Base-by-base conservation (phyloP, 2,329 filamentous ascomycete genomes). In the Xylariomycetidae sp. region DNA sequence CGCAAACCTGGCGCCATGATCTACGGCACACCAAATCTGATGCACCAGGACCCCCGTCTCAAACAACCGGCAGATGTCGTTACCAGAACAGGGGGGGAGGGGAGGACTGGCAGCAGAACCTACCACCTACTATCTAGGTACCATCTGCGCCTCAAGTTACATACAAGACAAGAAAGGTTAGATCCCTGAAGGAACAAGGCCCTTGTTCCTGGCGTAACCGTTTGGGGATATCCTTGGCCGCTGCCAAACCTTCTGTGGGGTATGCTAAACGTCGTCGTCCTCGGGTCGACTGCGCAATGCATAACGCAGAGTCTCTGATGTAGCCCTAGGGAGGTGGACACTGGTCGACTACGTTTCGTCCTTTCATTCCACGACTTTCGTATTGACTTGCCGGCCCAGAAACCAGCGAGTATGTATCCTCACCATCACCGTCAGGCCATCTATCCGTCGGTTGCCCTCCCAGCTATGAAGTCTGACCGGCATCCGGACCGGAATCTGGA, bases 1-100 rank as follows among this genome's bases (percentile, higher is more conserved):
- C n/a, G n/a, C n/a, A n/a, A n/a, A 53, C 57, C 54, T 61, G 51
- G 59, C 58, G 56, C 59, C 54, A 59, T 58, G 54, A 57, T 58
- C 54, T 55, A 49, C 54, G 45, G 51, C 49, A 49, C 49, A 42
- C 53, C 48, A n/a, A 56, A 54, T 51, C 54, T 60, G 54, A 59
- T 49, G 57, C 58, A 51, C 49, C 49, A 49, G 48, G 49, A 45
- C 46, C 37, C 34, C 40, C 33, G 38, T 49, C 39, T 40, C 46
- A 51, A 56, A 54, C 45, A 44, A 41, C 38, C 38, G 43, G 41
- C 45, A 47, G 42, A 42, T 44, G 36, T 46, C 38, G 39, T 34
- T 35, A 33, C 28, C 34, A 31, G 34, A n/a, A n/a, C n/a, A n/a
- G n/a, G n/a, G n/a, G n/a, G n/a, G n/a, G n/a, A n/a, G n/a, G n/a